Percentiles rank a stretch among this genome's conserved stretches.
phyloP scores from a whole-genome alignment of 2,329 filamentous ascomycete genomes.

The Botryotinia convoluta region DNA sequence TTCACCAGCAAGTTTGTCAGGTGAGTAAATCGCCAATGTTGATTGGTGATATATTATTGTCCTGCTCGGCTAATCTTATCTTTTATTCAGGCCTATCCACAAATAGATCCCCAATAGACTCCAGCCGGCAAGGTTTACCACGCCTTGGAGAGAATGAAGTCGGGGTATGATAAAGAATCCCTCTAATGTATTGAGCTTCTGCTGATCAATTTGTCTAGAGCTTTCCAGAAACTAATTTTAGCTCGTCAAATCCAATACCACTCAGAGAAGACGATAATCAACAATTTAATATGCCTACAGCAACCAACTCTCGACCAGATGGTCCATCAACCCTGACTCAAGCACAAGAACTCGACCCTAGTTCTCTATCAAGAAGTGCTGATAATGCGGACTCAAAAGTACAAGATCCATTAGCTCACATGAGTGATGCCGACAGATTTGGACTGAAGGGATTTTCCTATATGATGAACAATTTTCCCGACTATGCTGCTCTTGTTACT shows the following conservation, averaged over 20 bases:
- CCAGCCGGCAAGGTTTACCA: constrained; percentile 28
- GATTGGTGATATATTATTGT: not conserved
- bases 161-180: constrained; percentile 27
- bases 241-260: constrained; percentile 25
- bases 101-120: constrained; percentile 34
- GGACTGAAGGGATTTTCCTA: constrained; percentile 60
- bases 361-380: constrained; percentile 29
- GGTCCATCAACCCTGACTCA: constrained; percentile 22
- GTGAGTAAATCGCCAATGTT: constrained; percentile 23
- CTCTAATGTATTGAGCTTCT: not conserved
- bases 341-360: constrained; percentile 28
- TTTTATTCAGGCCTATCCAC: constrained; percentile 28
- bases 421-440: constrained; percentile 62
- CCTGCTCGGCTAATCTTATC: constrained; percentile 17
- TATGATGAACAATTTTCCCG: constrained; percentile 61
- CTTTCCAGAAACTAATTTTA: constrained; percentile 32
- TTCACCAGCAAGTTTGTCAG: constrained; percentile 35
- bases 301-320: constrained; percentile 27
- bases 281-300: constrained; percentile 27
- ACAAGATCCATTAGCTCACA: constrained; percentile 58
- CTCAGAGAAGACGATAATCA: constrained; percentile 28
- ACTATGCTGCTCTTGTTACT: constrained; percentile 59
- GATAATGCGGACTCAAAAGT: constrained; percentile 40
- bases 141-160: constrained; percentile 29
- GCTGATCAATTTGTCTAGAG: constrained; percentile 22